These are phyloP conservation scores for Colletotrichum brevisporum DNA, from an alignment of 2,329 filamentous ascomycete species.

Conservation along the genomic window DNA sequence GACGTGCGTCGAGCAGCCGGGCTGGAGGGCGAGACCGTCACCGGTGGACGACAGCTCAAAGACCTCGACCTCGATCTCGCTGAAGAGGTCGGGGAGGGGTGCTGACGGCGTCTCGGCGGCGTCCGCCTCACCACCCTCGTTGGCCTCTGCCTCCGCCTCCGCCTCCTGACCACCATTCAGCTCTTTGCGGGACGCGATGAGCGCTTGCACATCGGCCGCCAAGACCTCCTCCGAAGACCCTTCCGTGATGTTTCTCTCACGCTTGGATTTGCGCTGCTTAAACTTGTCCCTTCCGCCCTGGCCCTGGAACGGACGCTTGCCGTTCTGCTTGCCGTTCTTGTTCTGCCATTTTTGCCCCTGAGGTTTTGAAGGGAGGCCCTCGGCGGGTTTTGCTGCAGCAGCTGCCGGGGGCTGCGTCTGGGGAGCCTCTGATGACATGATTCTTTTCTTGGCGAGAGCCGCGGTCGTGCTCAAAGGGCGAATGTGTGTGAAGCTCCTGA, in stretches of 20 bases:
- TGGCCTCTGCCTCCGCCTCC: conserved; percentile 47
- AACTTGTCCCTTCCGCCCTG: conserved; percentile 40
- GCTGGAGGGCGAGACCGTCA: conserved; percentile 85
- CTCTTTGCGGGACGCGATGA: conserved; percentile 61
- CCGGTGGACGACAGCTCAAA: conserved; percentile 89
- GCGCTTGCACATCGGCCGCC: conserved; percentile 71
- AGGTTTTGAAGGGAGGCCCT: conserved; percentile 25
- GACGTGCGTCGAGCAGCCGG: conserved; percentile 73
- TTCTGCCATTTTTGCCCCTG: conserved; percentile 28
- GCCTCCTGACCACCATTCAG: conserved; percentile 41
- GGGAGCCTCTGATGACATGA: conserved; percentile 27
- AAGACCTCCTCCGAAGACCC: conserved; percentile 78
- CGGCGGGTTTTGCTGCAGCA: conserved; percentile 1
- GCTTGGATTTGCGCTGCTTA: conserved; percentile 68
- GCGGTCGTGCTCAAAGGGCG: conserved; percentile 2
- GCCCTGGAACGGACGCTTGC: conserved; percentile 40
- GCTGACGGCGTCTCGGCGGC: conserved; percentile 32
- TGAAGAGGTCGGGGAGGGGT: conserved; percentile 74
- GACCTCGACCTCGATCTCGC: conserved; percentile 87
- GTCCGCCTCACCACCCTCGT: conserved; percentile 44
- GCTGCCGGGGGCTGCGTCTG: conserved; percentile 4
- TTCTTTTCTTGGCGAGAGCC: conserved; percentile 2
- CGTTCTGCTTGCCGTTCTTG: conserved; percentile 30
- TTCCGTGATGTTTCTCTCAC: conserved; percentile 71
- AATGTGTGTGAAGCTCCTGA: conserved; percentile 21